These are phyloP conservation scores for Naganishia onofrii DNA, from an alignment of 768 basidiomycete species.

Conservation along the genomic window DNA sequence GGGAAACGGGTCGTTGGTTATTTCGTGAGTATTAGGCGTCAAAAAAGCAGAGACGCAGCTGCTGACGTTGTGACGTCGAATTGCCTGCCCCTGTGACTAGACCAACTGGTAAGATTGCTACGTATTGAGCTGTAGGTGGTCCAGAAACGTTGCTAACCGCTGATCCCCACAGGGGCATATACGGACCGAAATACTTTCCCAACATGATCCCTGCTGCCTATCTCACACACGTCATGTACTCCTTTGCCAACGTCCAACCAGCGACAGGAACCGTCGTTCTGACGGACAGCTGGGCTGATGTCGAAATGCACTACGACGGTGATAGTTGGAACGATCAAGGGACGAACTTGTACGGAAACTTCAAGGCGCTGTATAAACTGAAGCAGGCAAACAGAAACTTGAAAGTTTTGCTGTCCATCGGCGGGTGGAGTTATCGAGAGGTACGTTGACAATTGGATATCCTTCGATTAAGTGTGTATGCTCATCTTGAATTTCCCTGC, in stretches of 20 bases:
- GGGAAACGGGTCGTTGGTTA: slow-evolving; percentile 31
- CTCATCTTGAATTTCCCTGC: not conserved
- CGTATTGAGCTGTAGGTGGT: not conserved
- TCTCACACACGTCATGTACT: slow-evolving; percentile 88
- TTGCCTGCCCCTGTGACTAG: not conserved
- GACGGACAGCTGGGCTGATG: slow-evolving; percentile 91
- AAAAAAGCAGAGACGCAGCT: not conserved
- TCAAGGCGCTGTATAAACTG: slow-evolving; percentile 86
- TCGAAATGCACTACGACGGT: slow-evolving; percentile 88
- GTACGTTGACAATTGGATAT: not conserved
- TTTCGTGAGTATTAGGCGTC: slow-evolving; percentile 24
- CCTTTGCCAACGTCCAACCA: slow-evolving; percentile 81
- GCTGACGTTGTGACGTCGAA: not conserved
- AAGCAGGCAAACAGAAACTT: slow-evolving; percentile 66
- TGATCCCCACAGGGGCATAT: slow-evolving; percentile 68
- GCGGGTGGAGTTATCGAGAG: slow-evolving; percentile 65
- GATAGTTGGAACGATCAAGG: slow-evolving; percentile 93
- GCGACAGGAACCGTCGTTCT: slow-evolving; percentile 82
- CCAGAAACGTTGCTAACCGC: not conserved
- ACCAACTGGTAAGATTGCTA: not conserved
- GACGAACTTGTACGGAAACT: slow-evolving; percentile 88
- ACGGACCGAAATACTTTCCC: slow-evolving; percentile 87
- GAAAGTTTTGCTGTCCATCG: slow-evolving; percentile 72
- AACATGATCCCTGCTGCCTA: slow-evolving; percentile 75
- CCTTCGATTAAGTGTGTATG: not conserved